phyloP scores from a whole-genome alignment of 441 rosid species.

The Euphorbia schlechtendalii region DNA sequence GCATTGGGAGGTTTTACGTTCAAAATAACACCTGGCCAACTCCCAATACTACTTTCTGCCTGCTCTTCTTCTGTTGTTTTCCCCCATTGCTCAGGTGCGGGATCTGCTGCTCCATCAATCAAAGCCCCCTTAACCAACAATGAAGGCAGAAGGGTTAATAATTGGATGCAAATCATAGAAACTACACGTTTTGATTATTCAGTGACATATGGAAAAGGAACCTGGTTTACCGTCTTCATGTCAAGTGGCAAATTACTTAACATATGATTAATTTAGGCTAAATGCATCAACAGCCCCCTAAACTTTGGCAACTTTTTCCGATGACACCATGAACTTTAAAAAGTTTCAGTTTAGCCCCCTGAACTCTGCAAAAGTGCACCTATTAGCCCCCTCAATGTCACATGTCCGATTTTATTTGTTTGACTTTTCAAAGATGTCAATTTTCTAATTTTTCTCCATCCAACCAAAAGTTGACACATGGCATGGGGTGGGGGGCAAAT shows the following conservation, averaged over 20 bases:
- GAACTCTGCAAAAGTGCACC: too few relatives aligned
- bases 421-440: too few relatives aligned
- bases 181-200: not conserved
- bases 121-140: slow-evolving; percentile 53
- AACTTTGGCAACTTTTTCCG: too few relatives aligned
- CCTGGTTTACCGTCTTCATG: not conserved
- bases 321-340: too few relatives aligned
- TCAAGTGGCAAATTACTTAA: not conserved
- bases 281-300: too few relatives aligned
- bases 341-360: too few relatives aligned
- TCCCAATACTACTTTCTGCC: slow-evolving; percentile 78
- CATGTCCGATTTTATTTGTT: too few relatives aligned
- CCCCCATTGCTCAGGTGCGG: slow-evolving; percentile 98
- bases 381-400: too few relatives aligned
- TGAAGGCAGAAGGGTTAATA: slow-evolving; percentile 10
- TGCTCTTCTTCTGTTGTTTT: slow-evolving; percentile 81
- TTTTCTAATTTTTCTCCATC: too few relatives aligned
- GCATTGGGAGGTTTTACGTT: slow-evolving; percentile 85
- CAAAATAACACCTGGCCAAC: slow-evolving; percentile 83
- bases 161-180: not conserved
- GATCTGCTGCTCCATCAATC: slow-evolving; percentile 97
- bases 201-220: not conserved
- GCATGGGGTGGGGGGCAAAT: too few relatives aligned
- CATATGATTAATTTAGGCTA: too few relatives aligned
- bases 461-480: too few relatives aligned